Evolutionary conservation across 768 basidiomycete genomes (phyloP).

Genomic region (Pholiota molesta): DNA sequence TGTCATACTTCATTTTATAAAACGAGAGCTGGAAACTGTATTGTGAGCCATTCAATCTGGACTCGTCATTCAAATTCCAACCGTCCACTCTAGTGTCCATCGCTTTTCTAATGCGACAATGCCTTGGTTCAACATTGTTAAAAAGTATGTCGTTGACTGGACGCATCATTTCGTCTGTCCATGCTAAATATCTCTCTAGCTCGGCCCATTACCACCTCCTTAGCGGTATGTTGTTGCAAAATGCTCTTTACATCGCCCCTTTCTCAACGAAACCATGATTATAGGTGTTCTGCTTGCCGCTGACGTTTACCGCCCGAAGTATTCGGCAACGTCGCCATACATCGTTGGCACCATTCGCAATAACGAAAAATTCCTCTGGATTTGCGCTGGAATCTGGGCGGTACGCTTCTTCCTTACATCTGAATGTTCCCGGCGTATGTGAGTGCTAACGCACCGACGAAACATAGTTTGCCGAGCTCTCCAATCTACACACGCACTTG

Average conservation of each 20-base stretch:
- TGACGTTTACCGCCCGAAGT: slow-evolving; percentile 82
- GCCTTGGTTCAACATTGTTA: slow-evolving; percentile 84
- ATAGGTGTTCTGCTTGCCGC: slow-evolving; percentile 76
- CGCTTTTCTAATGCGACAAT: slow-evolving; percentile 96
- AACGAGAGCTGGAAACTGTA: slow-evolving; percentile 91
- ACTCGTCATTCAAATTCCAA: slow-evolving; percentile 4
- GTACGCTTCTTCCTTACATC: slow-evolving; percentile 50
- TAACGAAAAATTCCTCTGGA: slow-evolving; percentile 67
- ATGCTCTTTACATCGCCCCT: neutral
- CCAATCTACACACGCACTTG: slow-evolving; percentile 83
- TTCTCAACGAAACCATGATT: slow-evolving; percentile 4
- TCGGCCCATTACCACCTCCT: slow-evolving; percentile 89
- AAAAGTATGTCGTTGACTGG: slow-evolving; percentile 62
- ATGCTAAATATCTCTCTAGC: slow-evolving; percentile 42
- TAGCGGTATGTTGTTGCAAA: slow-evolving; percentile 43
- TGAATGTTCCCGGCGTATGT: no score
- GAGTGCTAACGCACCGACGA: neutral
- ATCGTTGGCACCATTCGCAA: slow-evolving; percentile 65
- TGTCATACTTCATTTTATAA: slow-evolving; percentile 85
- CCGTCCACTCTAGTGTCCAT: slow-evolving; percentile 63
- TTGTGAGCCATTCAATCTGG: slow-evolving; percentile 55
- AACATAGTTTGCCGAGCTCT: slow-evolving; percentile 76
- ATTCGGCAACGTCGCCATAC: slow-evolving; percentile 64
- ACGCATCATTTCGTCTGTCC: neutral
- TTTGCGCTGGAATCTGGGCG: slow-evolving; percentile 68